phyloP scores from a whole-genome alignment of 2,329 filamentous ascomycete genomes.

The Phaeosphaeria sp. region DNA sequence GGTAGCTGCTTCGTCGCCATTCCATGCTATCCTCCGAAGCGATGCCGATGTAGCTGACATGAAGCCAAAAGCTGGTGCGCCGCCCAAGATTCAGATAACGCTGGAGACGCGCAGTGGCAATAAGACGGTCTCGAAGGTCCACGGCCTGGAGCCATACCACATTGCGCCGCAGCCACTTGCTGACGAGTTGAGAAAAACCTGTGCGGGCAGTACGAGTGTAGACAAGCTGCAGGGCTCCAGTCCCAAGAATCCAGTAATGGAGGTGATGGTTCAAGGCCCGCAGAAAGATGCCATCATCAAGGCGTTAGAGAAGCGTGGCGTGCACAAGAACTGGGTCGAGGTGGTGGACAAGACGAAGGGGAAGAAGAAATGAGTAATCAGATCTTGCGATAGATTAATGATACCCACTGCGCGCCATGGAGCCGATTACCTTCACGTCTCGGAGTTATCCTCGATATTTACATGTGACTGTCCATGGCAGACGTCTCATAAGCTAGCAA shows the following conservation, averaged over 20 bases:
- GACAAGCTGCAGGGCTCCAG: conserved; percentile 65
- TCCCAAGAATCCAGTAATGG: conserved; percentile 68
- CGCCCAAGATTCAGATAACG: conserved; percentile 65
- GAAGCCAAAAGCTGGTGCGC: conserved; percentile 66
- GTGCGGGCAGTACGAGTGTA: conserved; percentile 71
- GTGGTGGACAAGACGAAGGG: conserved; percentile 73
- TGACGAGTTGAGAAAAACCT: conserved; percentile 71
- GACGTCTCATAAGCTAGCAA: not conserved
- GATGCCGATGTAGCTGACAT: conserved; percentile 47
- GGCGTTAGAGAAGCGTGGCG: conserved; percentile 64
- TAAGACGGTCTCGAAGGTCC: conserved; percentile 69
- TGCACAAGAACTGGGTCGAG: conserved; percentile 66
- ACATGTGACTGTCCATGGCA: not conserved
- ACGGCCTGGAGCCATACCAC: conserved; percentile 66
- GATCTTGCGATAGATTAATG: conserved; percentile 1
- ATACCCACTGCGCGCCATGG: conserved; percentile 11
- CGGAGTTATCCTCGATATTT: not conserved
- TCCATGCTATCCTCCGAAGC: conserved; percentile 64
- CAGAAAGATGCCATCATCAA: conserved; percentile 67
- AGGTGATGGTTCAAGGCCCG: conserved; percentile 72
- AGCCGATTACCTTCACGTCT: not conserved
- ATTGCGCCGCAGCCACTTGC: conserved; percentile 66
- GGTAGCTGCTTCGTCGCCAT: conserved; percentile 61
- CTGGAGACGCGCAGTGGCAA: conserved; percentile 71
- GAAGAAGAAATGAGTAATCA: conserved; percentile 56